These are phyloP conservation scores for Saturnispora besseyi DNA, from an alignment of 805 yeast genomes.

Conservation along the genomic window DNA sequence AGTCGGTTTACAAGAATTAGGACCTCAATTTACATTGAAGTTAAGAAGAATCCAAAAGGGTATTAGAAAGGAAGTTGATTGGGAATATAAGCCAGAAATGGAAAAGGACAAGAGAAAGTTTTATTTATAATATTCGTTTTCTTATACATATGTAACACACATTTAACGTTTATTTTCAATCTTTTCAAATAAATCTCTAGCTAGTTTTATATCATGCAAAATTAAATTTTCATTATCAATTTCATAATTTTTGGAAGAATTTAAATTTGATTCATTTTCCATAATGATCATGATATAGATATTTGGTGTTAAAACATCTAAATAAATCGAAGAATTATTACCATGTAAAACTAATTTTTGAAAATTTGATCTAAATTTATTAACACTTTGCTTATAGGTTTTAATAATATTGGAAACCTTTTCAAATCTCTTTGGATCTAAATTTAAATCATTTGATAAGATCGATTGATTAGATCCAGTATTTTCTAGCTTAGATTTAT, in stretches of 20 bases:
- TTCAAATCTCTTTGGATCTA: constrained; percentile 91
- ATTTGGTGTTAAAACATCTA: constrained; percentile 29
- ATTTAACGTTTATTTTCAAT: constrained; percentile 14
- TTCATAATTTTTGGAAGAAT: constrained; percentile 13
- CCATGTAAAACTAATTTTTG: constrained; percentile 65
- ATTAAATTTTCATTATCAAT: constrained; percentile 28
- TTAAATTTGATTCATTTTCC: constrained; percentile 17
- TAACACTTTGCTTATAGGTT: constrained; percentile 86
- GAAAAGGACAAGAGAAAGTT: constrained; percentile 93
- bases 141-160: background rate
- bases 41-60: constrained; percentile 88
- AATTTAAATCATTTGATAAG: constrained; percentile 13
- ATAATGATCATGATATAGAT: constrained; percentile 32
- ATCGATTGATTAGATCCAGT: constrained; percentile 6
- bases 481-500: constrained; percentile 19
- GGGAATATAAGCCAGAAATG: constrained; percentile 97
- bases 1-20: constrained; percentile 92
- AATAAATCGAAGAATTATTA: constrained; percentile 27
- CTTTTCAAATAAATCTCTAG: constrained; percentile 26
- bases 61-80: constrained; percentile 80
- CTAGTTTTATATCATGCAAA: constrained; percentile 28
- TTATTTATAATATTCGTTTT: constrained; percentile 43
- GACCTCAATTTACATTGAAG: constrained; percentile 91
- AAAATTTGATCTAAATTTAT: constrained; percentile 79
- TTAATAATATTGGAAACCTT: constrained; percentile 90